A percentile compares a stretch with the other conserved stretches of the same genome.
Conservation (phyloP, 2,329 filamentous ascomycete species). For the Hypocreales sp. region DNA sequence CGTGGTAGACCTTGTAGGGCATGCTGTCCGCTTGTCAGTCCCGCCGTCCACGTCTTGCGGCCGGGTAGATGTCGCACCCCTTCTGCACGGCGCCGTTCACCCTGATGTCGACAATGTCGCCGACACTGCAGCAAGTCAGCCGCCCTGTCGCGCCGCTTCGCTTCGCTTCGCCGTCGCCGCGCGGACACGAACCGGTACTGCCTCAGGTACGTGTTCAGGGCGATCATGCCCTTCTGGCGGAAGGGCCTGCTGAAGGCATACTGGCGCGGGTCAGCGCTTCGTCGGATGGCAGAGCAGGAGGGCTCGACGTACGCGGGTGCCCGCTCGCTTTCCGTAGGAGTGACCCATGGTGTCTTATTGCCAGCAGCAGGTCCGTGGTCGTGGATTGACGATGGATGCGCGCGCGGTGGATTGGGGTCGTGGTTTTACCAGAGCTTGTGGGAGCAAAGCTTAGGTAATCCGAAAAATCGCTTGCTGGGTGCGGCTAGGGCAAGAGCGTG, state of each 20-base stretch:
- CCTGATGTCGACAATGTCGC: slow-evolving; percentile 98
- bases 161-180: slow-evolving; percentile 3
- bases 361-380: slow-evolving; percentile 21
- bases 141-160: no score
- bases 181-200: slow-evolving; percentile 56
- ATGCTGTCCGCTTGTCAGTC: slow-evolving; percentile 47
- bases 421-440: slow-evolving; percentile 25
- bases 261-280: slow-evolving; percentile 23
- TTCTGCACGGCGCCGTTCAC: slow-evolving; percentile 97
- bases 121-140: slow-evolving; percentile 53
- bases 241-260: slow-evolving; percentile 91
- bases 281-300: slow-evolving; percentile 8
- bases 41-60: neutral
- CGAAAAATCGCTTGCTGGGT: no score
- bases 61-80: slow-evolving; percentile 53
- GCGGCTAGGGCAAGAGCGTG: slow-evolving; percentile 19
- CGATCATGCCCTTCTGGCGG: slow-evolving; percentile 91
- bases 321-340: slow-evolving; percentile 72
- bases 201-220: slow-evolving; percentile 84
- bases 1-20: slow-evolving; percentile 99
- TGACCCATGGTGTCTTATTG: slow-evolving; percentile 64
- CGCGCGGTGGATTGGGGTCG: slow-evolving; percentile 19
- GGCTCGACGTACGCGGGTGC: slow-evolving; percentile 56
- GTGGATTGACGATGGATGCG: slow-evolving; percentile 25
- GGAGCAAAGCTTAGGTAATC: slow-evolving; percentile 21